phyloP scores from a whole-genome alignment of 2,329 filamentous ascomycete species.

The Microsporum ferrugineum region DNA sequence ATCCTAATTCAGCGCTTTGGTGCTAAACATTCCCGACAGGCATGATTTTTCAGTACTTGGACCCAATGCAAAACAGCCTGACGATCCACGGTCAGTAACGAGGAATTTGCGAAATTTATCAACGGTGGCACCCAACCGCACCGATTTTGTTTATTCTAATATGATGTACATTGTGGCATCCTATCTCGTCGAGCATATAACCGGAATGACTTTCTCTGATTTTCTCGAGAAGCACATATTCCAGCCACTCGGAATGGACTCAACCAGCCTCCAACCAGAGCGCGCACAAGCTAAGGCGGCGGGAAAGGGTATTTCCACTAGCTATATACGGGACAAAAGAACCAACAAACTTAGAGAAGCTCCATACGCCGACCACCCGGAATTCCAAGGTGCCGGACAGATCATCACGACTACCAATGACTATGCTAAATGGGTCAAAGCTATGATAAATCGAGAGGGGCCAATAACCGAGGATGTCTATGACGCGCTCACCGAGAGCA shows the following conservation, averaged over 20 bases:
- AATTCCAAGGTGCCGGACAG: constrained; percentile 35
- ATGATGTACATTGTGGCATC: background rate
- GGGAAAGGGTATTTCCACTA: constrained; percentile 29
- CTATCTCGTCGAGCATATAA: background rate
- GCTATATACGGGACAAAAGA: constrained; percentile 33
- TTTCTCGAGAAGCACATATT: background rate
- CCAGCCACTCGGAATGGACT: background rate
- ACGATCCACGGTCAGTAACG: background rate
- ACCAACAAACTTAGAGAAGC: constrained; percentile 15
- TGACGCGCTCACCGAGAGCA: constrained; percentile 17
- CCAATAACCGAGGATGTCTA: constrained; percentile 20
- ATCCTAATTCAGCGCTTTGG: background rate
- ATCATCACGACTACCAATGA: constrained; percentile 28
- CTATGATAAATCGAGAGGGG: constrained; percentile 20
- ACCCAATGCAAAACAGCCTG: background rate
- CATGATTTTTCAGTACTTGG: background rate
- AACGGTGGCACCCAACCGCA: background rate
- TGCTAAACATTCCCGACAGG: background rate
- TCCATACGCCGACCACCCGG: constrained; percentile 20
- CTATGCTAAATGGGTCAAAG: constrained; percentile 22
- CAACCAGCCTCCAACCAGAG: background rate
- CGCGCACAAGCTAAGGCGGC: constrained; percentile 12
- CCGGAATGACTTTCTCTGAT: background rate
- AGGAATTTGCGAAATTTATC: background rate
- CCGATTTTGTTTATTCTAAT: background rate